Evolutionary conservation across 2,329 filamentous ascomycete species (phyloP).

Genomic region (Raffaelea deltoideospora): DNA sequence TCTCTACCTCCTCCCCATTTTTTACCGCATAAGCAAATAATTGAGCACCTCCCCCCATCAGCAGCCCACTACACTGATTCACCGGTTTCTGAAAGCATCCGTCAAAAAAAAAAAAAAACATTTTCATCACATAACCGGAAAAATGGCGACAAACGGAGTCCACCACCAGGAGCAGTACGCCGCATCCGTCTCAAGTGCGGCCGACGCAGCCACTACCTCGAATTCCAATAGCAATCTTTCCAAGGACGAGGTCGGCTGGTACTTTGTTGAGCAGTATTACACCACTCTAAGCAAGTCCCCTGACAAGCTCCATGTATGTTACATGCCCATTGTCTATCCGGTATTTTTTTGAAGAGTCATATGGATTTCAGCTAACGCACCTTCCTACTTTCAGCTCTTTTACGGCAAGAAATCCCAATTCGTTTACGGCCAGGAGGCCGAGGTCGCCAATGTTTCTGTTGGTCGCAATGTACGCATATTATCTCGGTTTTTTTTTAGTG

Average conservation of each 20-base stretch:
- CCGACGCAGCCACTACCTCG: conserved; percentile 17
- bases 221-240: conserved; percentile 32
- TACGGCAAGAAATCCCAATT: conserved; percentile 95
- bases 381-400: conserved; percentile 47
- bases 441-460: conserved; percentile 71
- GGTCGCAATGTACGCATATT: conserved; percentile 60
- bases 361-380: not conserved
- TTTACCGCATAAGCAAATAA: no score
- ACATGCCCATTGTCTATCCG: no score
- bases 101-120: not conserved
- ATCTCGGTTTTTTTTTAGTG: not conserved
- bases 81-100: no score
- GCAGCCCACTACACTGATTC: not conserved
- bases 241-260: conserved; percentile 98
- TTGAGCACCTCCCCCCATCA: no score
- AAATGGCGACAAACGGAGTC: conserved; percentile 41
- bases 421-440: conserved; percentile 81
- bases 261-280: conserved; percentile 99
- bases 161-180: conserved; percentile 27
- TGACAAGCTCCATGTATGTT: conserved; percentile 70
- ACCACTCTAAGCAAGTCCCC: conserved; percentile 89
- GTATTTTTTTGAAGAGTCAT: no score
- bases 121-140: conserved; percentile 5
- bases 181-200: conserved; percentile 14
- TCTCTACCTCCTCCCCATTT: no score